Conservation (phyloP, 2,329 filamentous ascomycete species). For the Coniella lustricola region DNA sequence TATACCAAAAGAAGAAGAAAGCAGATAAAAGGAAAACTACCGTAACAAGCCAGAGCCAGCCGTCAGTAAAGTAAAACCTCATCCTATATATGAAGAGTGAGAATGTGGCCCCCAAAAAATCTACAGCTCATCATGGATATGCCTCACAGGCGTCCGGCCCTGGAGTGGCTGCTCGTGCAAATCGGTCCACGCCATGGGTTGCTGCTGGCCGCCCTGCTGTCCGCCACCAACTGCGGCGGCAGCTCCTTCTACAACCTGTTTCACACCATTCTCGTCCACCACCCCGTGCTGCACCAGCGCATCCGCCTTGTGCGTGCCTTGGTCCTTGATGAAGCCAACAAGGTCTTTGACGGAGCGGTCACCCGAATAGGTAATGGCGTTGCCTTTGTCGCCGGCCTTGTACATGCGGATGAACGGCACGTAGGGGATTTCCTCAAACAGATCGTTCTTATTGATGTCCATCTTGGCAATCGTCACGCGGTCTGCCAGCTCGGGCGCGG, state of each 20-base stretch:
- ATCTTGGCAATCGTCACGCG: conserved; percentile 94
- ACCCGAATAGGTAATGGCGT: conserved; percentile 80
- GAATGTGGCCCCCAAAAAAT: no score
- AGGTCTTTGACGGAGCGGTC: conserved; percentile 87
- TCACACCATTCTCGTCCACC: conserved; percentile 39
- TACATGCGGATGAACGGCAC: conserved; percentile 99
- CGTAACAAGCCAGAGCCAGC: no score
- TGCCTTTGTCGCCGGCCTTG: conserved; percentile 80
- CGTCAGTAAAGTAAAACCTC: no score
- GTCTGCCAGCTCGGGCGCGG: conserved; percentile 68
- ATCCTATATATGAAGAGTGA: no score
- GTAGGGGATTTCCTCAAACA: conserved; percentile 91
- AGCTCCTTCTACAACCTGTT: conserved; percentile 39
- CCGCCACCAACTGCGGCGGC: conserved; percentile 38
- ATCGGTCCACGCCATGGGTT: conserved; percentile 13
- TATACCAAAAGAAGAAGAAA: no score
- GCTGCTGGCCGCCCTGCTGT: conserved; percentile 37
- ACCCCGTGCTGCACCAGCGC: conserved; percentile 50
- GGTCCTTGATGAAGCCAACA: conserved; percentile 86
- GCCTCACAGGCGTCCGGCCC: conserved; percentile 8
- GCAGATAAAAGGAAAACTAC: no score
- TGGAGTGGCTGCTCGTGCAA: conserved; percentile 11
- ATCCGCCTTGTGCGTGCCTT: conserved; percentile 79
- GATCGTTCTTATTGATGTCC: conserved; percentile 91
- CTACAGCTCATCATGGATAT: conserved; percentile 71